These are phyloP conservation scores for Penicillium crystallinum DNA, from an alignment of 495 filamentous ascomycete genomes.

Conservation along the genomic window DNA sequence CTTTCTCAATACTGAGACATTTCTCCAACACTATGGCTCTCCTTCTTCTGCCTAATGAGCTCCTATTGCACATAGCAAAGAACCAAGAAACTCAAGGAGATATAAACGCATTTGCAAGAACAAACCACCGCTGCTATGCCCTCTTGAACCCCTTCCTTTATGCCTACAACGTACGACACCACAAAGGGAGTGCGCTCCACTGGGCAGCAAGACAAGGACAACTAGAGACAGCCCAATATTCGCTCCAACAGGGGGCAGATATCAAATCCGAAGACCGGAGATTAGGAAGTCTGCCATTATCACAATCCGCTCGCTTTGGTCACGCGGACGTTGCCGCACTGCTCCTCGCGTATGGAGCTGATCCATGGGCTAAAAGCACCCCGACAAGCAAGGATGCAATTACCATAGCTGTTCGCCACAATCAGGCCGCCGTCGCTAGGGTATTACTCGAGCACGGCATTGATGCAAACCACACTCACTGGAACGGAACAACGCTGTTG, in stretches of 20 bases:
- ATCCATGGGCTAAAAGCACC: not conserved
- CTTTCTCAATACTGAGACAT: not conserved
- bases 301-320: not conserved
- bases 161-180: not conserved
- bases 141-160: conserved; percentile 2
- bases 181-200: not conserved
- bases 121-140: not conserved
- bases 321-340: not conserved
- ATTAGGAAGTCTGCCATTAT: not conserved
- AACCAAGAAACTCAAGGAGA: not conserved
- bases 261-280: not conserved
- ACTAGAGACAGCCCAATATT: not conserved
- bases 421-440: not conserved
- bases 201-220: not conserved
- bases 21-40: not conserved
- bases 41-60: not conserved
- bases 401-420: not conserved
- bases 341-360: not conserved
- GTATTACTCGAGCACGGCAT: not conserved
- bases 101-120: conserved; percentile 1
- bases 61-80: not conserved
- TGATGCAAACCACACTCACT: not conserved
- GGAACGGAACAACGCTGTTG: not conserved
- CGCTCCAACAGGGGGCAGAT: not conserved
- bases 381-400: not conserved